A percentile compares a stretch with the other conserved stretches of the same genome.
Conservation (phyloP, 2,329 filamentous ascomycete genomes). For the Phaeosphaeriaceae sp. region DNA sequence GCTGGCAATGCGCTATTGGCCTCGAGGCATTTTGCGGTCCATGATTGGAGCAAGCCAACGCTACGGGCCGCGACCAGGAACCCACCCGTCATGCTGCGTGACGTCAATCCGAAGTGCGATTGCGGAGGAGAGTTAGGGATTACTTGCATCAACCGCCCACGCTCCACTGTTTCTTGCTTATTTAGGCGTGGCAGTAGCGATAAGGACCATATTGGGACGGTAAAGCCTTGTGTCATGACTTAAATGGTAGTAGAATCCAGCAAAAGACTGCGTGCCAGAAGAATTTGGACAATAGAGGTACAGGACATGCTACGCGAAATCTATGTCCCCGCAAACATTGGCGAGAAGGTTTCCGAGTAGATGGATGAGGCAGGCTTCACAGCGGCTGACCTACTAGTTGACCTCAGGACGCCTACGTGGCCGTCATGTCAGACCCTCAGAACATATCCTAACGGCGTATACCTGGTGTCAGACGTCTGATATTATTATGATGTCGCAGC, state of each 20-base stretch:
- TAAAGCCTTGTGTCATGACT: not conserved
- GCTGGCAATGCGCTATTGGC: conserved; percentile 46
- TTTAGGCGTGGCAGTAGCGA: conserved; percentile 8
- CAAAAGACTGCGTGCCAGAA: not conserved
- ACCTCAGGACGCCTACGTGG: not conserved
- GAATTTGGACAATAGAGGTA: not conserved
- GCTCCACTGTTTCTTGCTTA: conserved; percentile 14
- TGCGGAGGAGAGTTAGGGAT: conserved; percentile 9
- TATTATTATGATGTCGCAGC: not conserved
- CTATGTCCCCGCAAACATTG: too few species aligned
- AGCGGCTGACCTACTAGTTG: not conserved
- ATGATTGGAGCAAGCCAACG: conserved; percentile 31
- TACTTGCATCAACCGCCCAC: conserved; percentile 17
- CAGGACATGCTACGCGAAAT: too few species aligned
- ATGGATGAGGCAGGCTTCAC: not conserved
- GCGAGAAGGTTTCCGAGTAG: not conserved
- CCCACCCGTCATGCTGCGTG: conserved; percentile 26
- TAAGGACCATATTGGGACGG: not conserved
- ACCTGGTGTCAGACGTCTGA: not conserved
- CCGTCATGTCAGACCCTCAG: not conserved
- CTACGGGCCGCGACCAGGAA: conserved; percentile 35
- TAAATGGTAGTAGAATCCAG: not conserved
- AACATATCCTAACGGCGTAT: not conserved
- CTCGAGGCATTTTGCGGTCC: conserved; percentile 9
- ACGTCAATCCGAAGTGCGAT: conserved; percentile 26